These are phyloP conservation scores for Entomortierella beljakovae DNA, from an alignment of 192 early-diverging fungal genomes.

Conservation along the genomic window DNA sequence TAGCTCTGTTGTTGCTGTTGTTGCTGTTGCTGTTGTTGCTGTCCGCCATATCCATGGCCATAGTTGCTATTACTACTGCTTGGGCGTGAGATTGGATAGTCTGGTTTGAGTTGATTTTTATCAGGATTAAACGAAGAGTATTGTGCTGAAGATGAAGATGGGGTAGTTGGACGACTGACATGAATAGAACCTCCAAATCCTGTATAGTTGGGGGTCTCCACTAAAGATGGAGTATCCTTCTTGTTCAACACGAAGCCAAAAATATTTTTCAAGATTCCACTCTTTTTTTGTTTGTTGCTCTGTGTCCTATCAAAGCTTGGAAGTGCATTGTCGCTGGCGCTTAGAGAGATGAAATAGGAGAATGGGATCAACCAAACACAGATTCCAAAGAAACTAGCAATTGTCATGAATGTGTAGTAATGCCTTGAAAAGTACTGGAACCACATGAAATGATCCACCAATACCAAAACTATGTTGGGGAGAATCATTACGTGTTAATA, in stretches of 20 bases:
- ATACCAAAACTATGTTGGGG: conserved; percentile 77
- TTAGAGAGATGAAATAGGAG: conserved; percentile 91
- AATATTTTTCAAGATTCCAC: conserved; percentile 38
- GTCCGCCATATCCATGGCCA: conserved; percentile 6
- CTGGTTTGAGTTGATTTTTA: conserved; percentile 11
- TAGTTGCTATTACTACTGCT: conserved; percentile 44
- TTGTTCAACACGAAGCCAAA: conserved; percentile 38
- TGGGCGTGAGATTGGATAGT: conserved; percentile 29
- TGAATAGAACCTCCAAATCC: conserved; percentile 35
- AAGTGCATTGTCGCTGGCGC: conserved; percentile 88
- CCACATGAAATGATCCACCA: conserved; percentile 95
- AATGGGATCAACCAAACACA: conserved; percentile 96
- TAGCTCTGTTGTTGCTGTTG: conserved; percentile 12
- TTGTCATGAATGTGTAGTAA: conserved; percentile 80
- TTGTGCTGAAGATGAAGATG: not conserved
- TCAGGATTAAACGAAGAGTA: conserved; percentile 40
- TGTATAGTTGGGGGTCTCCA: conserved; percentile 38
- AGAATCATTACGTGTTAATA: too few relatives aligned
- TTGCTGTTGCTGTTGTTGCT: conserved; percentile 11
- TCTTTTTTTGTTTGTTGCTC: conserved; percentile 39
- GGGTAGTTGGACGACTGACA: not conserved
- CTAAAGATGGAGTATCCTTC: conserved; percentile 32
- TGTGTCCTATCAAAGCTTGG: conserved; percentile 66
- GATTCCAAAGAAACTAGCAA: conserved; percentile 93
- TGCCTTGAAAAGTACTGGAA: conserved; percentile 88